Conservation (phyloP, 164 flowering plant genomes). For the Stephania cephalantha region DNA sequence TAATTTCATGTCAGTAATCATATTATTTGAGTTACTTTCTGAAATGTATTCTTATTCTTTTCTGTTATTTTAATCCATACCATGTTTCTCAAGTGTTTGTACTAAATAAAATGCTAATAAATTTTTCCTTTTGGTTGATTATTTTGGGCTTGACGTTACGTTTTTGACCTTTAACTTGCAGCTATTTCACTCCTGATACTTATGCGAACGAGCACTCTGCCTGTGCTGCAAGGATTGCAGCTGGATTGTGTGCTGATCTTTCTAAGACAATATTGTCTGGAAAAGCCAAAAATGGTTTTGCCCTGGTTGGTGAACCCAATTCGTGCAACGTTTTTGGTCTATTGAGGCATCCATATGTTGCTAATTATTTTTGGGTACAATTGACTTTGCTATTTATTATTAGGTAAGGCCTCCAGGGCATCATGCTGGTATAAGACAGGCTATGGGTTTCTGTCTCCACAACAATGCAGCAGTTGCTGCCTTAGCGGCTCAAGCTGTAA, state of each 20-base stretch:
- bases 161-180: slow-evolving; percentile 27
- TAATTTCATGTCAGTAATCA: background rate
- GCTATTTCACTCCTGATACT: slow-evolving; percentile 95
- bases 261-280: slow-evolving; percentile 66
- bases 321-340: background rate
- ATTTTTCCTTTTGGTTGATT: background rate
- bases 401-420: slow-evolving; percentile 99
- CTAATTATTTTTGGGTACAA: background rate
- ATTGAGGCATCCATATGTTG: background rate
- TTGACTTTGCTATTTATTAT: slow-evolving; percentile 13
- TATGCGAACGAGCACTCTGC: slow-evolving; percentile 97
- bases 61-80: background rate
- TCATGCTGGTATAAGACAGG: slow-evolving; percentile 88
- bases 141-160: slow-evolving; percentile 1
- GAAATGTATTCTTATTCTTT: background rate
- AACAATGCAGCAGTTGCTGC: slow-evolving; percentile 98
- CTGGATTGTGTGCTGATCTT: slow-evolving; percentile 95
- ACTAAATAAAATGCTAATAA: background rate
- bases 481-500: slow-evolving; percentile 73
- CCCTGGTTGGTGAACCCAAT: slow-evolving; percentile 47
- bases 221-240: slow-evolving; percentile 89
- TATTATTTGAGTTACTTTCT: background rate
- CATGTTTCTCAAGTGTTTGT: background rate
- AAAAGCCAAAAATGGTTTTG: slow-evolving; percentile 87
- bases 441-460: slow-evolving; percentile 98